Percentiles rank a stretch among this genome's conserved stretches.
Evolutionary conservation across 176 grass and related monocot genomes (phyloP).

Genomic region (Rhipidocladum racemiflorum): DNA sequence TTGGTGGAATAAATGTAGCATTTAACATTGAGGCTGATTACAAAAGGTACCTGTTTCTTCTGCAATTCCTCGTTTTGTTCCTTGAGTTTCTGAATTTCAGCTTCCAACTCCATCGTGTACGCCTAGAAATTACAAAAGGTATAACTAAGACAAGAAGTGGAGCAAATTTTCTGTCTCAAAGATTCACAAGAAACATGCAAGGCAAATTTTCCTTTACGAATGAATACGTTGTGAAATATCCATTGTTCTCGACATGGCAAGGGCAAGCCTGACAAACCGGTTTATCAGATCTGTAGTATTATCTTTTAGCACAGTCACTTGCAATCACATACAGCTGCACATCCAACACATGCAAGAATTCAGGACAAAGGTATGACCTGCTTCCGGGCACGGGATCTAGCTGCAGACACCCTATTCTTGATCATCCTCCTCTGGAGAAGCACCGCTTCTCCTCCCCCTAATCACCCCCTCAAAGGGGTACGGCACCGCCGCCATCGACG

Average conservation of each 20-base stretch:
- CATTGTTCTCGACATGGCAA: not conserved
- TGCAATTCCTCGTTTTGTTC: conserved; percentile 59
- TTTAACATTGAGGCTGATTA: not conserved
- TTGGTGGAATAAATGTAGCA: not conserved
- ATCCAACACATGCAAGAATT: conserved; percentile 25
- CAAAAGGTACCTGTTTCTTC: conserved; percentile 59
- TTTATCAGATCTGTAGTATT: not conserved
- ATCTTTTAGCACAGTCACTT: not conserved
- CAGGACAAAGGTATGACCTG: conserved; percentile 43
- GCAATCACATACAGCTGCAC: not conserved
- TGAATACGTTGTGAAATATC: not conserved
- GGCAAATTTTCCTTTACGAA: not conserved
- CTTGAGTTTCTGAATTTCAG: conserved; percentile 81
- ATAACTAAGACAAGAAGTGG: not conserved
- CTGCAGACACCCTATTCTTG: conserved; percentile 81
- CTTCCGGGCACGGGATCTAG: conserved; percentile 71
- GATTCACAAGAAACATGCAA: not conserved
- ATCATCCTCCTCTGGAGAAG: conserved; percentile 92
- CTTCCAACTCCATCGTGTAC: conserved; percentile 81
- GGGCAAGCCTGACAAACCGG: not conserved
- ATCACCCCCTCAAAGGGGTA: conserved; percentile 52
- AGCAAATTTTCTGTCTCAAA: not conserved
- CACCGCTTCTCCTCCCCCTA: conserved; percentile 46
- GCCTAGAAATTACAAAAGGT: conserved; percentile 43
- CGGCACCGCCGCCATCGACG: conserved; percentile 40